Percentiles rank a stretch among this genome's conserved stretches.
phyloP scores from a whole-genome alignment of 176 grass and related monocot genomes.

The Leersia perrieri region DNA sequence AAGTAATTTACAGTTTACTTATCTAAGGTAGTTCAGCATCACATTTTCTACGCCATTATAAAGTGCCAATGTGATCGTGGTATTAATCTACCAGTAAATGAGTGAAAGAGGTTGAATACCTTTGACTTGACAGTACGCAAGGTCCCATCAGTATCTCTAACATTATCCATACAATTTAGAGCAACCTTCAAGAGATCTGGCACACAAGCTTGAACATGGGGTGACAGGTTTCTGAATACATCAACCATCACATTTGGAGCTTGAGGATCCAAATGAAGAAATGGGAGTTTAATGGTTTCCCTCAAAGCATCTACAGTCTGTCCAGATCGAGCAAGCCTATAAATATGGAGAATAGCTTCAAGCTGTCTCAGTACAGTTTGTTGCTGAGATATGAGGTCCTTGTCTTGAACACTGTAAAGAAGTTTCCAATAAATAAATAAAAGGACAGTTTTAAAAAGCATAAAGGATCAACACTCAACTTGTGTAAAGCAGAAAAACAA shows the following conservation, averaged over 20 bases:
- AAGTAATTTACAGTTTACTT: background rate
- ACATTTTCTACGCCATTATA: background rate
- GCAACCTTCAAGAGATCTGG: constrained; percentile 82
- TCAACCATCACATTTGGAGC: constrained; percentile 66
- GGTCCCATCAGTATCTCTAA: constrained; percentile 80
- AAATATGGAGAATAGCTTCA: constrained; percentile 73
- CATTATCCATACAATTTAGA: constrained; percentile 79
- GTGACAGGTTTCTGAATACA: constrained; percentile 70
- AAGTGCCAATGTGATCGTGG: background rate
- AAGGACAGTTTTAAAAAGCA: background rate
- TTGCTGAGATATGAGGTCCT: constrained; percentile 76
- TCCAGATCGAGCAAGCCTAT: constrained; percentile 66
- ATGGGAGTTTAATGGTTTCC: constrained; percentile 75
- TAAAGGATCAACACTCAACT: constrained; percentile 7
- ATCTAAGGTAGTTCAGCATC: background rate
- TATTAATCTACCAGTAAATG: background rate
- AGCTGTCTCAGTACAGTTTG: constrained; percentile 82
- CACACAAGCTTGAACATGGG: constrained; percentile 84
- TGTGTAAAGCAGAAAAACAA: constrained; percentile 21
- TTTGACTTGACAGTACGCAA: constrained; percentile 72
- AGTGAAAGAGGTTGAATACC: constrained; percentile 42
- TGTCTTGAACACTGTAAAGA: constrained; percentile 69
- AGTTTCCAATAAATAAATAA: constrained; percentile 23
- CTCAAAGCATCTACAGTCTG: constrained; percentile 81
- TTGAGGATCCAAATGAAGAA: constrained; percentile 73